Evolutionary conservation across 2,329 filamentous ascomycete genomes (phyloP).

Genomic region (Neonectria ditissima): DNA sequence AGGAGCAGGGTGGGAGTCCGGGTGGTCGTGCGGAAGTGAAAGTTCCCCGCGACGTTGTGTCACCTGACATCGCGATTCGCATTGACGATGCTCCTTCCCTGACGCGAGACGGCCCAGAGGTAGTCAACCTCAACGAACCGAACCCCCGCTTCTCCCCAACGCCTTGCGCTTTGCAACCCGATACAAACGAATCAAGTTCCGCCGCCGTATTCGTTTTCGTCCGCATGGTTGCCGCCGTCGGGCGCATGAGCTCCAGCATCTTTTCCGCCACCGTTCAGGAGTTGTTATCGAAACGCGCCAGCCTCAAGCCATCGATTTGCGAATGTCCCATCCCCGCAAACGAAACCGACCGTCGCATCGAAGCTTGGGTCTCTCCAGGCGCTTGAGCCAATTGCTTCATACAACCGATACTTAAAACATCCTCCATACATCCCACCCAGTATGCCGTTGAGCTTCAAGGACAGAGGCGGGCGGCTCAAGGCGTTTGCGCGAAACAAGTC

Average conservation of each 20-base stretch:
- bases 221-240: background rate
- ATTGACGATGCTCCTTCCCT: conserved; percentile 17
- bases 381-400: conserved; percentile 11
- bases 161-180: background rate
- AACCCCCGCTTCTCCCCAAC: background rate
- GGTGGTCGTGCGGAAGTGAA: background rate
- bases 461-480: conserved; percentile 47
- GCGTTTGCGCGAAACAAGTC: conserved; percentile 47
- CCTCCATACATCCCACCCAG: conserved; percentile 16
- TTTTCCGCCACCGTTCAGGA: conserved; percentile 23
- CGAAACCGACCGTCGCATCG: conserved; percentile 27
- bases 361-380: conserved; percentile 23
- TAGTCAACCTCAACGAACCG: conserved; percentile 26
- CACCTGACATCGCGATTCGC: conserved; percentile 46
- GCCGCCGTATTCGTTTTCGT: background rate
- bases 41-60: conserved; percentile 29
- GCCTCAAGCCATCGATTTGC: conserved; percentile 17
- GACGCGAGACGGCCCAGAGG: conserved; percentile 21
- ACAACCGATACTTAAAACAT: conserved; percentile 2
- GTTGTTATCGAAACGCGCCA: conserved; percentile 18
- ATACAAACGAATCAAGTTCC: background rate
- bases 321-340: conserved; percentile 31
- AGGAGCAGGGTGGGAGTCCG: no score
- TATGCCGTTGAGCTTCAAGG: conserved; percentile 49
- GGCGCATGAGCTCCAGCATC: conserved; percentile 1